These are phyloP conservation scores for Dillenia turbinata DNA, from an alignment of 164 flowering plant species.

Conservation along the genomic window DNA sequence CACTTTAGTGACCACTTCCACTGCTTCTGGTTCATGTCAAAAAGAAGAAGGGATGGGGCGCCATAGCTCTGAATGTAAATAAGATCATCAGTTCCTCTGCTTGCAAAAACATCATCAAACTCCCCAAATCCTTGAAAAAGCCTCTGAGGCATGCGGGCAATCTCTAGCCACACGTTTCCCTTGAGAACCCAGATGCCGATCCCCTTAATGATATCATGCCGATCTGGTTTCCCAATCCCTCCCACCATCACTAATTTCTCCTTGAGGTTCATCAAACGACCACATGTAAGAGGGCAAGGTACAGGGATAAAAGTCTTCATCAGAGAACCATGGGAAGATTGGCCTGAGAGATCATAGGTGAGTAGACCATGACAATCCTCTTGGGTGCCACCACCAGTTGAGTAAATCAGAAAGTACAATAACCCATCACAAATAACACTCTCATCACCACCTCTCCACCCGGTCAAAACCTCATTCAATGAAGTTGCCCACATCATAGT, in stretches of 20 bases:
- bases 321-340: slow-evolving; percentile 41
- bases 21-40: slow-evolving; percentile 54
- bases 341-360: slow-evolving; percentile 45
- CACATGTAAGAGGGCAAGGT: slow-evolving; percentile 88
- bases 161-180: slow-evolving; percentile 73
- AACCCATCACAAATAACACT: slow-evolving; percentile 76
- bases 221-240: slow-evolving; percentile 82
- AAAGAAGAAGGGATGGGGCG: slow-evolving; percentile 68
- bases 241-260: slow-evolving; percentile 92
- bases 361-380: slow-evolving; percentile 76
- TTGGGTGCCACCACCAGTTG: slow-evolving; percentile 52
- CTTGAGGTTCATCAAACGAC: slow-evolving; percentile 80
- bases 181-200: slow-evolving; percentile 79
- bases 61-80: slow-evolving; percentile 93
- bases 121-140: slow-evolving; percentile 93
- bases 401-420: slow-evolving; percentile 73
- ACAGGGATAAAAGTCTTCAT: slow-evolving; percentile 55
- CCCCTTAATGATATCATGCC: slow-evolving; percentile 83
- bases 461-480: slow-evolving; percentile 56
- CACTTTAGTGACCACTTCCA: slow-evolving; percentile 94
- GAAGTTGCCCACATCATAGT: slow-evolving; percentile 60
- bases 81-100: slow-evolving; percentile 70
- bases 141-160: slow-evolving; percentile 82
- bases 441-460: slow-evolving; percentile 97
- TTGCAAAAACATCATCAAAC: slow-evolving; percentile 85